These are phyloP conservation scores for Colletotrichum gloeosporioides DNA, from an alignment of 2,329 filamentous ascomycete genomes.

Conservation along the genomic window DNA sequence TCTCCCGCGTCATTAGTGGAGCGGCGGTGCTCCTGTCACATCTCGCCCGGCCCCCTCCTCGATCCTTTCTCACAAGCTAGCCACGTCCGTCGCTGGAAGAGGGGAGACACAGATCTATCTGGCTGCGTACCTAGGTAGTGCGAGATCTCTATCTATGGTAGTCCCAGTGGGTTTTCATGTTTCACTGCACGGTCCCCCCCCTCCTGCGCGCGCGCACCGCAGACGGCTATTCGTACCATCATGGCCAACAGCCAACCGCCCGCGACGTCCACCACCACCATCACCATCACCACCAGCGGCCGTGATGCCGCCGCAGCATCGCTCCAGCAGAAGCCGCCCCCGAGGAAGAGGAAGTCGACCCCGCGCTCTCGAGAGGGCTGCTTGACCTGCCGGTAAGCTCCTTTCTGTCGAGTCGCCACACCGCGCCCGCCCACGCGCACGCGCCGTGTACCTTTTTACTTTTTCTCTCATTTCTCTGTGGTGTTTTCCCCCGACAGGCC, in stretches of 20 bases:
- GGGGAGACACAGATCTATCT: background rate
- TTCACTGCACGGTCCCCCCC: background rate
- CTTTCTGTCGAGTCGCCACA: background rate
- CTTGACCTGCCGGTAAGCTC: background rate
- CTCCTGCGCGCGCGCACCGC: background rate
- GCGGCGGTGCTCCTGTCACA: background rate
- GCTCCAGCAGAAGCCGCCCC: background rate
- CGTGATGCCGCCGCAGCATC: background rate
- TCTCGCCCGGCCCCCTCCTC: background rate
- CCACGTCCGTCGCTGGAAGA: background rate
- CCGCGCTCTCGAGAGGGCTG: background rate
- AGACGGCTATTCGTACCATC: background rate
- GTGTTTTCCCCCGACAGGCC: background rate
- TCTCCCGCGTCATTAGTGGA: background rate
- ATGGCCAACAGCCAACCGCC: background rate
- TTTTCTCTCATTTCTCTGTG: background rate
- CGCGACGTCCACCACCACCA: background rate
- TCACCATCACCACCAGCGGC: background rate
- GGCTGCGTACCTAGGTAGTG: background rate
- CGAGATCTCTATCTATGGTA: background rate
- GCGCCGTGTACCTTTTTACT: background rate
- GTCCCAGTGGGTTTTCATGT: background rate
- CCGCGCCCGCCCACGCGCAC: background rate
- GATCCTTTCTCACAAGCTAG: background rate
- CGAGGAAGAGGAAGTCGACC: background rate